A percentile compares a stretch with the other conserved stretches of the same genome.
These are phyloP conservation scores for Parasitella parasitica DNA, from an alignment of 371 early-diverging fungal species.

Conservation along the genomic window DNA sequence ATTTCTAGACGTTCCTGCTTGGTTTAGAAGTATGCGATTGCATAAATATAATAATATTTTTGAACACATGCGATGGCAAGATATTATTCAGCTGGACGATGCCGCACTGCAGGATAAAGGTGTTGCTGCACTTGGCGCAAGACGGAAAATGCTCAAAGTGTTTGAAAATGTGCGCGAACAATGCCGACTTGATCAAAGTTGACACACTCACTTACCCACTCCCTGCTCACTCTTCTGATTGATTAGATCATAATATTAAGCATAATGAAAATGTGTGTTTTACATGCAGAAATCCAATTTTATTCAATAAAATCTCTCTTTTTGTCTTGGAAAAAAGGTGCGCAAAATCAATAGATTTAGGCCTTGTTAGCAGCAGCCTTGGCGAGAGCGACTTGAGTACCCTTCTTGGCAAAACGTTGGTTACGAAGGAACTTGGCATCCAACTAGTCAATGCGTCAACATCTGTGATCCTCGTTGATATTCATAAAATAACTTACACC, in stretches of 20 bases:
- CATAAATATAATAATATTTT: constrained; percentile 93
- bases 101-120: constrained; percentile 81
- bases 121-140: constrained; percentile 90
- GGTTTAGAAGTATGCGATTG: constrained; percentile 74
- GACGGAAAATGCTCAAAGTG: constrained; percentile 92
- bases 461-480: no score
- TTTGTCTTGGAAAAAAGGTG: background rate
- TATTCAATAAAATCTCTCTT: background rate
- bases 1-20: constrained; percentile 79
- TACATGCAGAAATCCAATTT: background rate
- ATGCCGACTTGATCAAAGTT: constrained; percentile 24
- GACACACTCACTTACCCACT: background rate
- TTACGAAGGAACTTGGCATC: constrained; percentile 98
- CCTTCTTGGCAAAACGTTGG: constrained; percentile 96
- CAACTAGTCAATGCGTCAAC: constrained; percentile 47
- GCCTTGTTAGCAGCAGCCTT: constrained; percentile 51
- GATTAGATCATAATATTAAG: no score
- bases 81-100: constrained; percentile 81
- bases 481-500: constrained; percentile 64
- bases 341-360: constrained; percentile 45
- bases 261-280: no score
- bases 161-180: constrained; percentile 78
- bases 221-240: background rate
- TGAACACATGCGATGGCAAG: constrained; percentile 84
- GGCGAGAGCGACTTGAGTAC: constrained; percentile 48